phyloP scores from a whole-genome alignment of 768 basidiomycete species.

The Termitomyces sp. region DNA sequence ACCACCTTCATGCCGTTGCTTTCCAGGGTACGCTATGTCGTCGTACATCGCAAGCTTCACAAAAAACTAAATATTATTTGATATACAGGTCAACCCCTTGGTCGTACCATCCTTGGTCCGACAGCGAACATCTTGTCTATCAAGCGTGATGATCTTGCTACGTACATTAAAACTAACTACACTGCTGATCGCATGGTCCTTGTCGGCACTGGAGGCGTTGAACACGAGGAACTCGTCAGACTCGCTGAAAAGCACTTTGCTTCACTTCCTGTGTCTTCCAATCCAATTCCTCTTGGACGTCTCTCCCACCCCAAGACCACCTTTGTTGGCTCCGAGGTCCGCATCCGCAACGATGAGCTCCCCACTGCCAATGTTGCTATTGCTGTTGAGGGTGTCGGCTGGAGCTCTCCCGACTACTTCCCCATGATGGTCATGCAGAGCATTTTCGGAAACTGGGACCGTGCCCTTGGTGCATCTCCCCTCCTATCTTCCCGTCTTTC shows the following conservation, averaged over 20 bases:
- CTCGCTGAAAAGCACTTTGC: conserved; percentile 95
- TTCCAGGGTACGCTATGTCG: conserved; percentile 71
- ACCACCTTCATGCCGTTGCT: conserved; percentile 94
- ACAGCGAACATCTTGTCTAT: conserved; percentile 96
- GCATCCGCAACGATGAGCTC: conserved; percentile 88
- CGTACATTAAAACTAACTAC: conserved; percentile 97
- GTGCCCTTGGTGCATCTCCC: conserved; percentile 86
- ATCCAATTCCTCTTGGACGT: conserved; percentile 85
- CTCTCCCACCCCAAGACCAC: conserved; percentile 68
- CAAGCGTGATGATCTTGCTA: conserved; percentile 79
- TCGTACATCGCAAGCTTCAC: background rate
- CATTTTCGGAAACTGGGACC: conserved; percentile 99
- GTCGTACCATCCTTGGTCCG: conserved; percentile 95
- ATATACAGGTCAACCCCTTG: conserved; percentile 85
- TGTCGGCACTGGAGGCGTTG: conserved; percentile 93
- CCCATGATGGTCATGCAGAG: conserved; percentile 98
- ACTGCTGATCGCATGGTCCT: conserved; percentile 99
- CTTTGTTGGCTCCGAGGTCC: conserved; percentile 94
- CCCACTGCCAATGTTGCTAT: conserved; percentile 91
- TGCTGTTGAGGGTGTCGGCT: conserved; percentile 96
- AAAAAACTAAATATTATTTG: background rate
- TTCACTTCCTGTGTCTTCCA: conserved; percentile 77
- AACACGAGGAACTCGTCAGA: conserved; percentile 88
- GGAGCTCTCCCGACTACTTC: conserved; percentile 98
- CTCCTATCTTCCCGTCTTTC: conserved; percentile 89